Percentiles rank a stretch among this genome's conserved stretches.
phyloP scores from a whole-genome alignment of 75 land plant genomes.

The Gnetum montanum region DNA sequence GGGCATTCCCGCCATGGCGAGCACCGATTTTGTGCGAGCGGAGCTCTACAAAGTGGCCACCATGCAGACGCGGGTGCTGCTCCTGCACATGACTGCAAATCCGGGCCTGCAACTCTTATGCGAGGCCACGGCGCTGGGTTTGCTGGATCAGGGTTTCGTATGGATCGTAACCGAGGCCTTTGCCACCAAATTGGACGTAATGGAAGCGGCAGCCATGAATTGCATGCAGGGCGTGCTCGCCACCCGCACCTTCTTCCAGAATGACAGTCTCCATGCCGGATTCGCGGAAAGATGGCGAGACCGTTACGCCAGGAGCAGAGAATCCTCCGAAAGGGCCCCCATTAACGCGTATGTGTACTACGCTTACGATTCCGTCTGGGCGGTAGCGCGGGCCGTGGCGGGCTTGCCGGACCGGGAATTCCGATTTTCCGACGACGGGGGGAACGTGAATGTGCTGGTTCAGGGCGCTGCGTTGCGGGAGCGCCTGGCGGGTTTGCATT shows the following conservation, averaged over 20 bases:
- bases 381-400: constrained; percentile 7
- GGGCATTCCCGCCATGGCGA: constrained; percentile 16
- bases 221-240: constrained; percentile 54
- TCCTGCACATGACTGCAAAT: constrained; percentile 24
- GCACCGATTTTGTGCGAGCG: constrained; percentile 8
- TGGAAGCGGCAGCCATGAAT: constrained; percentile 14
- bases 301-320: constrained; percentile 5
- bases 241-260: constrained; percentile 16
- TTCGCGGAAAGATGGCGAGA: constrained; percentile 24
- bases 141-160: constrained; percentile 39
- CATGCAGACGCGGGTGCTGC: constrained; percentile 38
- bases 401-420: background rate
- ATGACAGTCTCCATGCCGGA: too few relatives aligned
- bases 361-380: constrained; percentile 44
- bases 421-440: too few relatives aligned
- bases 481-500: background rate
- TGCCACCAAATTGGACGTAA: background rate
- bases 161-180: constrained; percentile 45
- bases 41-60: constrained; percentile 29
- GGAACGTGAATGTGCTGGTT: constrained; percentile 1
- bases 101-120: constrained; percentile 18
- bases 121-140: constrained; percentile 21
- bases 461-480: constrained; percentile 10
- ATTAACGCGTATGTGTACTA: constrained; percentile 15
- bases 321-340: constrained; percentile 2